Evolutionary conservation across 1,139 yeast species (phyloP), one percentile per base, ranked within the genome.

Genomic region (Scheffersomyces titani): DNA sequence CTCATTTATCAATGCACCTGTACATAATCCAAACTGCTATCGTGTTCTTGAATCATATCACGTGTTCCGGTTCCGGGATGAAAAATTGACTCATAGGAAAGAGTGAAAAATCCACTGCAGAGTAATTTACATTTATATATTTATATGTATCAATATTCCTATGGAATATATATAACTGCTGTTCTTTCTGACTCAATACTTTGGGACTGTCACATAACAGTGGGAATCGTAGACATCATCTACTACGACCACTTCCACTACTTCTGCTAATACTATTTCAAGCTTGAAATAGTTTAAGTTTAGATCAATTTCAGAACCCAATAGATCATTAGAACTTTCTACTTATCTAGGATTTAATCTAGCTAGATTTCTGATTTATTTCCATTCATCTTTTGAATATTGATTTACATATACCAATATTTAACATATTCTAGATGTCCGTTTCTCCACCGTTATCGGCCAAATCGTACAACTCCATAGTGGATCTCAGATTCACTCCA

Each of bases 401-500:
- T 11, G 13, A 9, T 30, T 30, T 11, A n/a, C n/a, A 30, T 30
- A 30, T 30, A 3, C 16, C 40, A 13, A 30, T 11, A 30, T 2
- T 30, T 6, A 3, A 11, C 16, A 30, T 30, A 30, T 30, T 13
- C 40, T 7, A 30, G 18, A 49, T 49, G 57, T 54, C 57, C 2
- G 47, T 54, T 21, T 58, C 60, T 6, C 53, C 57, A 13, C 57
- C 59, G 24, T 55, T 56, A 6, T 55, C 58, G 47, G 65, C 66
- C 6, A 63, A 63, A 52, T 74, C 81, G 3, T 80, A 77, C 60
- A 79, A 77, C 57, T 78, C 83, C 3, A 81, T 80, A 47, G 68
- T 76, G 49, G 84, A 80, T 61, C 69, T 80, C 52, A 70, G 69
- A 30, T 60, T 69, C 30, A 58, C 51, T 49, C 63, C 63, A 22